Evolutionary conservation across 1,139 yeast species (phyloP).

Genomic region (Debaryomyces robertsiae): DNA sequence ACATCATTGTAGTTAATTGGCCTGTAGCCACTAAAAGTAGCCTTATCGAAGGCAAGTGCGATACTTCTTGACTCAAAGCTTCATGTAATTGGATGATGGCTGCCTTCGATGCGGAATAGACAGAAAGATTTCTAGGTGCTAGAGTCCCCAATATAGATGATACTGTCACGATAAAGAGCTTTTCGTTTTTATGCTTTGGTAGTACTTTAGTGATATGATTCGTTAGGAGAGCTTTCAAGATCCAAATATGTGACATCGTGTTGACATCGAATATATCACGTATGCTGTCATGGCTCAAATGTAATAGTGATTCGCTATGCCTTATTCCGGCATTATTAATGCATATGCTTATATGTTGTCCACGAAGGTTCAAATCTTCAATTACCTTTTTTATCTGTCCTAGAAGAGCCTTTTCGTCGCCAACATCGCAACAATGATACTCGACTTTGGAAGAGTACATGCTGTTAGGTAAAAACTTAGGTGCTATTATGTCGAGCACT

Average conservation of each 20-base stretch:
- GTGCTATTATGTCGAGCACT: conserved; percentile 49
- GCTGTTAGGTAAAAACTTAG: conserved; percentile 18
- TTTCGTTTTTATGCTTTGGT: conserved; percentile 16
- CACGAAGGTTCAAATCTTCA: conserved; percentile 27
- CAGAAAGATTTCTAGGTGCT: conserved; percentile 68
- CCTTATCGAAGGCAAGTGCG: conserved; percentile 30
- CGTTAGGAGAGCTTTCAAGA: conserved; percentile 46
- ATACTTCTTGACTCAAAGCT: conserved; percentile 54
- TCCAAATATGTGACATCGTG: conserved; percentile 55
- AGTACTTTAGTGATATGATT: conserved; percentile 21
- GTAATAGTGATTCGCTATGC: conserved; percentile 45
- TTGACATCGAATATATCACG: conserved; percentile 53
- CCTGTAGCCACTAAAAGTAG: conserved; percentile 64
- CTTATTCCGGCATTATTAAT: conserved; percentile 80
- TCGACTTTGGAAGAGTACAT: conserved; percentile 20
- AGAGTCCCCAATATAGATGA: conserved; percentile 72
- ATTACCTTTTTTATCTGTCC: conserved; percentile 25
- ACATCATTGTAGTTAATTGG: conserved; percentile 65
- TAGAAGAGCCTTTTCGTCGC: conserved; percentile 33
- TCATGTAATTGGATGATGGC: conserved; percentile 62
- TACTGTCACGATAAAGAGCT: conserved; percentile 60
- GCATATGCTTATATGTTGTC: conserved; percentile 49
- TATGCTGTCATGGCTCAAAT: conserved; percentile 35
- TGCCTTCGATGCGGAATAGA: conserved; percentile 69
- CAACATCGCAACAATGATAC: conserved; percentile 53